phyloP scores from a whole-genome alignment of 345 rosid species.

The Hibiscus mutabilis region DNA sequence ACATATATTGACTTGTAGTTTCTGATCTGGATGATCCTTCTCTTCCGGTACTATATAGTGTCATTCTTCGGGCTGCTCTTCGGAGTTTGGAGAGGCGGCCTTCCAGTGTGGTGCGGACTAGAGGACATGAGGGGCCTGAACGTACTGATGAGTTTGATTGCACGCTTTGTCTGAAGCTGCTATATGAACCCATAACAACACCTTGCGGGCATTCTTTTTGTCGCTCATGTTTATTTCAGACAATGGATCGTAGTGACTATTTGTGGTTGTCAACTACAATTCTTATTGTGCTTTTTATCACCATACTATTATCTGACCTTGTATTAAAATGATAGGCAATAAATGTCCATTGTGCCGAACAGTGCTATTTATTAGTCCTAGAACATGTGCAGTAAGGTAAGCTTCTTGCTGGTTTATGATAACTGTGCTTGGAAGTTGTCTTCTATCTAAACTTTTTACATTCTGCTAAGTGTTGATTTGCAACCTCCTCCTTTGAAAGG shows the following conservation, averaged over 20 bases:
- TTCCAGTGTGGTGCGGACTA: constrained; percentile 29
- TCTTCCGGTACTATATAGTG: constrained; percentile 52
- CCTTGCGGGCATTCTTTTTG: constrained; percentile 98
- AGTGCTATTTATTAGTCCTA: constrained; percentile 75
- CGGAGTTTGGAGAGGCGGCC: constrained; percentile 46
- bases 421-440: background rate
- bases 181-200: constrained; percentile 81
- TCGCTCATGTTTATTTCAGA: constrained; percentile 77
- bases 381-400: constrained; percentile 84
- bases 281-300: constrained; percentile 5
- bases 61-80: constrained; percentile 62
- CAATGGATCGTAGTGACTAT: constrained; percentile 81
- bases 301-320: constrained; percentile 13
- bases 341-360: constrained; percentile 91
- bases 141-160: constrained; percentile 85
- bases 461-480: background rate
- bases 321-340: constrained; percentile 52
- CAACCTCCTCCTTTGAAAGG: background rate
- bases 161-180: constrained; percentile 81
- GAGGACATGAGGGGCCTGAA: constrained; percentile 43
- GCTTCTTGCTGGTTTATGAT: constrained; percentile 6
- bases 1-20: constrained; percentile 3
- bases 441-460: background rate
- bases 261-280: constrained; percentile 14
- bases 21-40: constrained; percentile 6